Evolutionary conservation across 192 early-diverging fungal species (phyloP), one percentile per base, ranked within the genome.

Genomic region (Chytriomyces sp.): DNA sequence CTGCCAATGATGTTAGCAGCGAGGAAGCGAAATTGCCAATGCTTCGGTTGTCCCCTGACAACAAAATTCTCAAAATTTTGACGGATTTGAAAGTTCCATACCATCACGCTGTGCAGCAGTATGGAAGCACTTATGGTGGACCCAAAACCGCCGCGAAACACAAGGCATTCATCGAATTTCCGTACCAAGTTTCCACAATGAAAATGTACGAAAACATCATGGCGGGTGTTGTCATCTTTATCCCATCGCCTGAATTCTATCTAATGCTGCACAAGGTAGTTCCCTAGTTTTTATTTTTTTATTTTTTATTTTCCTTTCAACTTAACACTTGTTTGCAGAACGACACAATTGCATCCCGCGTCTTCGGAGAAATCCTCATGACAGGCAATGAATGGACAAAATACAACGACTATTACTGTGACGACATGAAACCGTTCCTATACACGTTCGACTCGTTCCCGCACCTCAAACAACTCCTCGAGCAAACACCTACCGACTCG

Each of bases 201-300:
- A 68, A 68, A 24, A 18, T 68, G 47, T 68, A 68, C 46, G 67
- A 68, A 68, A 68, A 68, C 24, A 68, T 68, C 18, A 45, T 45
- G 16, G 67, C 35, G 18, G 67, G 67, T 5, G 67, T 68, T n/a
- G 45, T 47, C 9, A 47, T 44, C 16, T 24, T 68, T 4, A 45
- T 68, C 46, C 67, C 67, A 9, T 47, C 67, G 45, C 67, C 35
- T 68, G 46, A 44, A 44, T 47, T 68, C n/a, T 68, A 35, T 47
- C 5, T 46, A 18, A 45, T 46, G 46, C 35, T 68, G 1, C 16
- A 46, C 24, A 47, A 68, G 43, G 67, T 64, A 3, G 7, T 35
- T 35, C 35, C 35, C 35, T 2, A 35, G 35, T 1, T 35, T 35
- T 57, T 57, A n/a, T 57, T 57, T 57, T 3, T 57, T 13, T 53